Evolutionary conservation across 441 rosid genomes (phyloP).

Genomic region (Syzygium syzygioides): DNA sequence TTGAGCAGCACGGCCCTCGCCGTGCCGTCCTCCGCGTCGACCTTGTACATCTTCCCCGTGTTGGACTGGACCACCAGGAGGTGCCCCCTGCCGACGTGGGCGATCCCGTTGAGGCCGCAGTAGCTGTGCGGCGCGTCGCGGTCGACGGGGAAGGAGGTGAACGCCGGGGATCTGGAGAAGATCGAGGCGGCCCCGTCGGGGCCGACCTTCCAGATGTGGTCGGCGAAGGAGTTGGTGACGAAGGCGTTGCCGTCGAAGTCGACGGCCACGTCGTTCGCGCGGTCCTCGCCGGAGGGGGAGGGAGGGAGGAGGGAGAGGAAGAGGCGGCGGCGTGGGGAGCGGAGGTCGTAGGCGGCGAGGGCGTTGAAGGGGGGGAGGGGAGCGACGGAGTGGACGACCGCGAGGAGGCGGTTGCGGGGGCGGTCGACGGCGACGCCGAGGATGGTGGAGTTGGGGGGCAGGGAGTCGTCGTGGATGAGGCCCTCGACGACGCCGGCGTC

Average conservation of each 20-base stretch:
- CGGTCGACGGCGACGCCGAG: conserved; percentile 57
- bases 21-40: conserved; percentile 59
- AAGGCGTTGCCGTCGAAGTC: conserved; percentile 75
- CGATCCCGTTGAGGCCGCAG: conserved; percentile 69
- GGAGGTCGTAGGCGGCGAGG: conserved; percentile 80
- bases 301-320: conserved; percentile 55
- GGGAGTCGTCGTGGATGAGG: conserved; percentile 43
- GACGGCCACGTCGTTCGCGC: conserved; percentile 63
- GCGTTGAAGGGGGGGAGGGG: conserved; percentile 75
- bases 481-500: conserved; percentile 71
- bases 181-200: conserved; percentile 48
- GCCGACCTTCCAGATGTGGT: conserved; percentile 79
- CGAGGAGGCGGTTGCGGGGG: conserved; percentile 54
- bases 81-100: conserved; percentile 71
- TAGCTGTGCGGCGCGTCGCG: conserved; percentile 22
- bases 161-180: conserved; percentile 53
- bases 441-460: conserved; percentile 50
- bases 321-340: conserved; percentile 29
- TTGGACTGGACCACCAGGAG: conserved; percentile 72
- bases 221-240: conserved; percentile 64
- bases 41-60: conserved; percentile 87
- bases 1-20: conserved; percentile 49
- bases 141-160: conserved; percentile 35
- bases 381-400: conserved; percentile 30
- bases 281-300: not conserved